Evolutionary conservation across 352 stramenopile genomes (phyloP).

Genomic region (Globisporangium ultimum): DNA sequence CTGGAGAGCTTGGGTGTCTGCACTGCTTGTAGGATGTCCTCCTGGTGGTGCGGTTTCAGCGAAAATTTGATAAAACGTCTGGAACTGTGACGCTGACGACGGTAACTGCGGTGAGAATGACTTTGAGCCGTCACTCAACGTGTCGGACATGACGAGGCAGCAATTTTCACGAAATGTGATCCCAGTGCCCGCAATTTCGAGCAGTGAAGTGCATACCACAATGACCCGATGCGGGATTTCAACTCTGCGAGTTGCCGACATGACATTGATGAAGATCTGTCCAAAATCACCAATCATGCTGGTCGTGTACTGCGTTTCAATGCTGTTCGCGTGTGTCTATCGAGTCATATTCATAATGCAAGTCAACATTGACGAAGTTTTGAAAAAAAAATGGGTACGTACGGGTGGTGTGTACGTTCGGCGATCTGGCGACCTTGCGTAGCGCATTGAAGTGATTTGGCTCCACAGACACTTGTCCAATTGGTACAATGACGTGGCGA

Average conservation of each 20-base stretch:
- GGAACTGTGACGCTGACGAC: neutral
- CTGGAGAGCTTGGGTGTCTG: neutral
- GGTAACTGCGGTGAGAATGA: neutral
- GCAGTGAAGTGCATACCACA: conserved; percentile 8
- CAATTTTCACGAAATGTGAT: conserved; percentile 12
- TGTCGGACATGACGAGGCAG: conserved; percentile 9
- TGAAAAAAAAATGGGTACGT: no score
- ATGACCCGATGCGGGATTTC: conserved; percentile 8
- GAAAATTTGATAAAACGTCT: conserved; percentile 7
- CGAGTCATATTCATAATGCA: no score
- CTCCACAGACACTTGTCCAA: neutral
- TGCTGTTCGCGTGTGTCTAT: no score
- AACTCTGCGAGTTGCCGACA: conserved; percentile 2
- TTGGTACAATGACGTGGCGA: neutral
- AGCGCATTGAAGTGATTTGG: neutral
- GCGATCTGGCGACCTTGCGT: no score
- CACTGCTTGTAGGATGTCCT: neutral
- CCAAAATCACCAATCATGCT: conserved; percentile 1
- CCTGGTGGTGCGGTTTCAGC: neutral
- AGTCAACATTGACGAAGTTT: no score
- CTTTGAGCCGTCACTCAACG: neutral
- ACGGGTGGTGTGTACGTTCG: no score
- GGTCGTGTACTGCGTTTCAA: neutral
- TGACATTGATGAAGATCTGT: conserved; percentile 3
- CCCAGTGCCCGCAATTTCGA: neutral